These are phyloP conservation scores for Boletellus sp. DNA, from an alignment of 768 basidiomycete genomes.

Conservation along the genomic window DNA sequence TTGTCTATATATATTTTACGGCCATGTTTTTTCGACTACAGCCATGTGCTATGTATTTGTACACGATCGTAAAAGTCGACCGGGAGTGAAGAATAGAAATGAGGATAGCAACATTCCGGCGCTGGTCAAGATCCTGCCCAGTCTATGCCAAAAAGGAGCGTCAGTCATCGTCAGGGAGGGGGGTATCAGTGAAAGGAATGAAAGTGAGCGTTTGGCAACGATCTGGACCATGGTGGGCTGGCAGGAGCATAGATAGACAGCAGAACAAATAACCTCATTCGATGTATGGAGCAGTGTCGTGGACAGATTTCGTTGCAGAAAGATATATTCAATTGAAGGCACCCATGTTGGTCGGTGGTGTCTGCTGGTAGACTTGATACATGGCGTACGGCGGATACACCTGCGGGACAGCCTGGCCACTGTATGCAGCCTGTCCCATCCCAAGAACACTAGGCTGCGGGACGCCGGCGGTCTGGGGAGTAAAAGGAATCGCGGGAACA, in stretches of 20 bases:
- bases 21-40: conserved; percentile 32
- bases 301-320: conserved; percentile 31
- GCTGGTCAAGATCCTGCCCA: conserved; percentile 26
- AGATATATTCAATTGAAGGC: conserved; percentile 55
- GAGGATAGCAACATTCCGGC: conserved; percentile 32
- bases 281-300: conserved; percentile 40
- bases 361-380: conserved; percentile 82
- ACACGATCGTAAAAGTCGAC: conserved; percentile 34
- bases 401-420: conserved; percentile 57
- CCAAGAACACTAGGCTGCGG: conserved; percentile 55
- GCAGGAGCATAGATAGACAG: conserved; percentile 31
- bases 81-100: conserved; percentile 29
- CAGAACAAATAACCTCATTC: conserved; percentile 33
- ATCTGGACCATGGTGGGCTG: conserved; percentile 24
- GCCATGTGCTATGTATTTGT: conserved; percentile 38
- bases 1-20: conserved; percentile 35
- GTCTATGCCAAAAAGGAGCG: conserved; percentile 24
- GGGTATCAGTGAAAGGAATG: conserved; percentile 32
- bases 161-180: conserved; percentile 14
- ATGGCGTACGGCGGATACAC: conserved; percentile 72
- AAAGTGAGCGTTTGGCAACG: conserved; percentile 20
- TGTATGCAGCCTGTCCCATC: conserved; percentile 66
- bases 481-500: conserved; percentile 45
- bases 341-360: conserved; percentile 69
- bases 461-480: conserved; percentile 58